Base-by-base conservation (phyloP, 441 rosid species). In the Metrosideros polymorpha region DNA sequence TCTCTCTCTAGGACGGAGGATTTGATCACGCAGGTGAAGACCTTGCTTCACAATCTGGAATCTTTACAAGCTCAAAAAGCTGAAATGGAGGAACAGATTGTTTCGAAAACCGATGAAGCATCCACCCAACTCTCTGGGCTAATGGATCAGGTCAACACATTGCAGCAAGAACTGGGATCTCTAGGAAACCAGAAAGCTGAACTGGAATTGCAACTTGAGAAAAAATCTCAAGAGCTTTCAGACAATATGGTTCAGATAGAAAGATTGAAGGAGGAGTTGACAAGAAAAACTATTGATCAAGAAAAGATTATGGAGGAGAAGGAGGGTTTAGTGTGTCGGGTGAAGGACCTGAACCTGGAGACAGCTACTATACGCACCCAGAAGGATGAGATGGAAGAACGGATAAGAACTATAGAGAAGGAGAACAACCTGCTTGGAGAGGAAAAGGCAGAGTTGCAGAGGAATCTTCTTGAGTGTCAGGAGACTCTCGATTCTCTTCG, bases 81-180 rank as follows among this genome's bases (percentile, higher is more conserved):
- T 54, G 92, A 91, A 88, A 85, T 95, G 90, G 95, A 92, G 88
- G 93, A 85, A 86, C 92, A 88, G 83, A 88, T 93, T 27, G 89
- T 85, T 52, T 86, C 53, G 19, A 91, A 83, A 86, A 88, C 91
- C 5, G 86, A 90, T 84, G 96, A 94, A 93, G 92, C 93, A 57
- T 92, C 93, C 5, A 86, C 47, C 84, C 95, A 59, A 55, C 77
- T 89, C 54, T 90, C 90, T 79, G 89, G 88, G 56, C 85, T 94
- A 32, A 82, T 86, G 88, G 92, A 91, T 84, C 94, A 93, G 89
- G 86, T 90, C 76, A 82, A 85, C 57, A 75, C 61, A 82, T 91
- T 95, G 91, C 92, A 91, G 85, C 92, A 92, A 84, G 89, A 96
- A 90, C 79, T 94, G 87, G 94, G 84, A 87, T 91, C 92, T 54